Evolutionary conservation across 306 rosid genomes (phyloP).

Genomic region (Purshia tridentata): DNA sequence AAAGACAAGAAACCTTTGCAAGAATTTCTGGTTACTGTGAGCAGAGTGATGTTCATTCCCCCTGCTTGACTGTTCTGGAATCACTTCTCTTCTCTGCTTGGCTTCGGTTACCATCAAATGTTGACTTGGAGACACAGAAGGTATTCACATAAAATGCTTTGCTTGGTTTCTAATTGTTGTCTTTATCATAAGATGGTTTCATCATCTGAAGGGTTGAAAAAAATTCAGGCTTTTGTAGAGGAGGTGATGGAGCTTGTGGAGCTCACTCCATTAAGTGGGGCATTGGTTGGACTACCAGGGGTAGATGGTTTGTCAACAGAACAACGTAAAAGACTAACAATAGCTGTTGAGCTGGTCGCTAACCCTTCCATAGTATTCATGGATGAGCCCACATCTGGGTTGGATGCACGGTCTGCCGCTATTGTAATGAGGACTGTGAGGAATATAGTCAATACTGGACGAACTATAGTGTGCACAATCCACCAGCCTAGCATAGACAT

Average conservation of each 20-base stretch:
- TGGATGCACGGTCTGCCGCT: slow-evolving; percentile 98
- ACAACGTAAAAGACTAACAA: slow-evolving; percentile 87
- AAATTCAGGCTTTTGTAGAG: slow-evolving; percentile 81
- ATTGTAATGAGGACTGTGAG: slow-evolving; percentile 99
- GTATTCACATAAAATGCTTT: slow-evolving; percentile 34
- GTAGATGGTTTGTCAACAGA: slow-evolving; percentile 93
- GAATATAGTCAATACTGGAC: slow-evolving; percentile 91
- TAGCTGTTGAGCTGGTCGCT: slow-evolving; percentile 94
- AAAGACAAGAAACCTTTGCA: slow-evolving; percentile 89
- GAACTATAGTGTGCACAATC: slow-evolving; percentile 96
- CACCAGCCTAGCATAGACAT: slow-evolving; percentile 99
- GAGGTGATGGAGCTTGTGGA: slow-evolving; percentile 99
- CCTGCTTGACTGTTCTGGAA: slow-evolving; percentile 86
- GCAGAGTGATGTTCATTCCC: slow-evolving; percentile 94
- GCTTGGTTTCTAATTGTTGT: slow-evolving; percentile 11
- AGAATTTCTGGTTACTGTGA: slow-evolving; percentile 98
- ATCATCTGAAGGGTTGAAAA: slow-evolving; percentile 19
- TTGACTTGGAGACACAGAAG: slow-evolving; percentile 74
- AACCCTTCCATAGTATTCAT: slow-evolving; percentile 94
- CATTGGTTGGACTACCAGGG: slow-evolving; percentile 88
- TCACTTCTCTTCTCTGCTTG: slow-evolving; percentile 90
- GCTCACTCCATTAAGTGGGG: slow-evolving; percentile 78
- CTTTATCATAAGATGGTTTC: slow-evolving; percentile 14
- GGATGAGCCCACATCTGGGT: slow-evolving; percentile 99
- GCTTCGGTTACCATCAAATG: slow-evolving; percentile 89